Evolutionary conservation across 2,329 filamentous ascomycete species (phyloP), one percentile per base, ranked within the genome.

Genomic region (Xylaria sp.): DNA sequence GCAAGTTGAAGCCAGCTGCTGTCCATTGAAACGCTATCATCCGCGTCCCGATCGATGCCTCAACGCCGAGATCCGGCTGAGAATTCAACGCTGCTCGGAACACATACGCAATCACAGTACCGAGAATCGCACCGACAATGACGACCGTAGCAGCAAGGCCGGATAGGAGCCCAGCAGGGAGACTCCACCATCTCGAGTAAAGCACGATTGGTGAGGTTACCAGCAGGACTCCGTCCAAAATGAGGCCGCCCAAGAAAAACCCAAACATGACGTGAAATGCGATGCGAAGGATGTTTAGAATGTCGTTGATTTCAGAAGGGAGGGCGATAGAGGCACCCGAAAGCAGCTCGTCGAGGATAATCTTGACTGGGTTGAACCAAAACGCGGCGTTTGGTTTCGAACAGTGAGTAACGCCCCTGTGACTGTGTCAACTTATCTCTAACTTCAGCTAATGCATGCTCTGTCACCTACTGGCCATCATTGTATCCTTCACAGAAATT

Each of bases 1-100:
- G 76, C 5, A 93, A 81, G 1, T 88, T 87, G 69, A 91, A 88
- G 0, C 85, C 88, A 0, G 90, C 87, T 0, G 91, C 92, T 34
- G 94, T 87, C 94, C 95, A 98, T 91, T 97, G 95, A 77, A 97
- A 97, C 0, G 83, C 91, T 76, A 97, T 88, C 92, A 97, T 94
- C 73, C 89, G 86, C 44, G 79, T 81, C 6, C 94, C 94, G 41
- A 97, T 83, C 2, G 86, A 81, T 2, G 91, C 92, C 10, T 82
- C 79, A 74, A 98, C 94, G 79, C 97, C 96, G 62, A 98, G 84
- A 67, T 92, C 89, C 2, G 87, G 86, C 76, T 92, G 89, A 4
- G 86, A 86, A 25, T 89, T 89, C 74, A 97, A 89, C 64, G 93
- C 92, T 69, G 93, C 90, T 73, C 89, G 88, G 83, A 97, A 94